Conservation (phyloP, 1,284 basidiomycete genomes). For the Ustilago shanxiensis region DNA sequence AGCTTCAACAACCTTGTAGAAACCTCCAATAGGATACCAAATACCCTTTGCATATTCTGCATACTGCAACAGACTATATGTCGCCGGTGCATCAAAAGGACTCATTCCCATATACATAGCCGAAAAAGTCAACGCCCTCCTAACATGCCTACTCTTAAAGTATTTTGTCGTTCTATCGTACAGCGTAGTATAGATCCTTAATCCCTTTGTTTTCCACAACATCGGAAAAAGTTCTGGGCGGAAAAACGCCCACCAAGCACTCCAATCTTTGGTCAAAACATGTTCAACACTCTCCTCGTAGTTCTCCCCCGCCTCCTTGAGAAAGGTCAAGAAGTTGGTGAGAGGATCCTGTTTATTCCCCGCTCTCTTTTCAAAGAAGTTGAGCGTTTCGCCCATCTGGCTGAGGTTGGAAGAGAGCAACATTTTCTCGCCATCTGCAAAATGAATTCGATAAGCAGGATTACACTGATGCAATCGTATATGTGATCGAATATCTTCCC, state of each 20-base stretch:
- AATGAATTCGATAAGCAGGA: constrained; percentile 64
- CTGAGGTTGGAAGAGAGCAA: constrained; percentile 72
- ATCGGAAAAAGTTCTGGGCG: constrained; percentile 72
- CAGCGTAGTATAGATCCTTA: constrained; percentile 63
- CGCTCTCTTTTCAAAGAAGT: constrained; percentile 73
- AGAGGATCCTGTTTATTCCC: constrained; percentile 69
- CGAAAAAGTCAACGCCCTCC: constrained; percentile 38
- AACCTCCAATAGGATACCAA: constrained; percentile 74
- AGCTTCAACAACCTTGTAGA: constrained; percentile 72
- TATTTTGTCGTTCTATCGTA: constrained; percentile 70
- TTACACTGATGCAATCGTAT: constrained; percentile 69
- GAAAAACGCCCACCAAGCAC: constrained; percentile 71
- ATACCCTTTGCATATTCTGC: constrained; percentile 74
- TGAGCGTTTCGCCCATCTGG: constrained; percentile 72
- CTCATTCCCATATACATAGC: constrained; percentile 71
- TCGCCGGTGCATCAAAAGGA: constrained; percentile 74
- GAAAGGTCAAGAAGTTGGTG: constrained; percentile 70
- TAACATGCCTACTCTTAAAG: constrained; percentile 73
- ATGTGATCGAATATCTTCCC: constrained; percentile 71
- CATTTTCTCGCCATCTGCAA: constrained; percentile 67
- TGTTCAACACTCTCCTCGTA: constrained; percentile 72
- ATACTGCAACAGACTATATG: constrained; percentile 74
- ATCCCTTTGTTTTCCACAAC: constrained; percentile 60
- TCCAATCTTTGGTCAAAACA: constrained; percentile 73
- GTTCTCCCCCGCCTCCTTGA: constrained; percentile 71